Conservation (phyloP, 75 land plant genomes). For the Selaginella moellendorffii region DNA sequence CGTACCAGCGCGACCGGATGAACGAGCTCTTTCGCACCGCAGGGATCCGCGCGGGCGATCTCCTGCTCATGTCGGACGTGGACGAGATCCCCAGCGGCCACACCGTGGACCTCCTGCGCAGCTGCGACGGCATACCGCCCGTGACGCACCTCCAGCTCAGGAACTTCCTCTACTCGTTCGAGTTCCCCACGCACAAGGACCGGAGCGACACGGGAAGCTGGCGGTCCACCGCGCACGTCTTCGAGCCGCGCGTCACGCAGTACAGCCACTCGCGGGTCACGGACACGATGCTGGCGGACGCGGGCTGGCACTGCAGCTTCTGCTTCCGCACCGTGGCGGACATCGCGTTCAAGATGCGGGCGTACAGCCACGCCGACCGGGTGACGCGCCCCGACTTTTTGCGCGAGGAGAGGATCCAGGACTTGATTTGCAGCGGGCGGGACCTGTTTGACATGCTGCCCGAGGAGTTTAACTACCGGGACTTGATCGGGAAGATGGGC, state of each 20-base stretch:
- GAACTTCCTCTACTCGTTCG: conserved; percentile 67
- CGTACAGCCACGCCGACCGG: conserved; percentile 70
- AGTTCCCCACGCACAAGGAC: conserved; percentile 51
- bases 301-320: conserved; percentile 98
- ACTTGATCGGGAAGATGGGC: conserved; percentile 69
- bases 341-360: conserved; percentile 73
- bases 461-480: conserved; percentile 56
- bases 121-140: conserved; percentile 60
- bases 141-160: conserved; percentile 46
- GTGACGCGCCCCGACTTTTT: conserved; percentile 47
- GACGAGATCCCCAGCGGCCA: conserved; percentile 78
- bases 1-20: conserved; percentile 47
- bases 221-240: conserved; percentile 48
- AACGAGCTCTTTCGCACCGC: conserved; percentile 47
- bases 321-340: conserved; percentile 60
- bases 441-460: conserved; percentile 80
- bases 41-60: conserved; percentile 53
- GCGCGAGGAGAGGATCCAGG: conserved; percentile 48
- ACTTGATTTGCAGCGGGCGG: conserved; percentile 51
- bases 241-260: conserved; percentile 27
- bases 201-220: conserved; percentile 69
- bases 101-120: conserved; percentile 47
- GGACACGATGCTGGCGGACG: conserved; percentile 53
- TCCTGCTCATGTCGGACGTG: conserved; percentile 74
- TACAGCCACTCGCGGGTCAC: conserved; percentile 50